Evolutionary conservation across 2,329 filamentous ascomycete species (phyloP).

Genomic region (Phyllosticta citrichinensis): DNA sequence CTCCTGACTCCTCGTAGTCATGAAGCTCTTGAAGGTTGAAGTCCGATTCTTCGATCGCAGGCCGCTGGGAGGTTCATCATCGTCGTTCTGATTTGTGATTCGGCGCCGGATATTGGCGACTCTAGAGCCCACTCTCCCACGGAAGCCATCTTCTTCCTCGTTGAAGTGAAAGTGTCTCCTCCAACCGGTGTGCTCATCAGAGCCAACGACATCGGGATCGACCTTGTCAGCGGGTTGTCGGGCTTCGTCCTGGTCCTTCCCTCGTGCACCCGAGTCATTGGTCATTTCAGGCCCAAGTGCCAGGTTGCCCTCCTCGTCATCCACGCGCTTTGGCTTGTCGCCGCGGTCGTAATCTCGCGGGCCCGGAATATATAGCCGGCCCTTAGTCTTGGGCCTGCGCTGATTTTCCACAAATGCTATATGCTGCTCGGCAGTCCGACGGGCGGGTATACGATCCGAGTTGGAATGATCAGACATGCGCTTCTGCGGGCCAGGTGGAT

Average conservation of each 20-base stretch:
- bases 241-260: constrained; percentile 18
- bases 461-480: constrained; percentile 40
- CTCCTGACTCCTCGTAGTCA: constrained; percentile 38
- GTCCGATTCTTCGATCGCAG: constrained; percentile 27
- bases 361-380: constrained; percentile 77
- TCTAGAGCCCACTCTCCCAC: background rate
- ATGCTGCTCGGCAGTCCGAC: constrained; percentile 59
- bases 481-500: constrained; percentile 39
- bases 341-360: constrained; percentile 84
- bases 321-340: constrained; percentile 54
- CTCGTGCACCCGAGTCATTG: constrained; percentile 33
- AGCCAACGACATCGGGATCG: constrained; percentile 21
- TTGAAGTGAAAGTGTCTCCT: constrained; percentile 56
- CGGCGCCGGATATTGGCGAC: background rate
- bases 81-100: background rate
- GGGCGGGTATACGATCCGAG: constrained; percentile 41
- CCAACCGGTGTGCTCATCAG: constrained; percentile 28
- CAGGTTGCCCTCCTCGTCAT: constrained; percentile 33
- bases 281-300: constrained; percentile 1
- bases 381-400: constrained; percentile 59
- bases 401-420: constrained; percentile 84
- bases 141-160: constrained; percentile 27
- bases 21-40: constrained; percentile 50
- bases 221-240: constrained; percentile 9
- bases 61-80: constrained; percentile 39